Evolutionary conservation across 2,329 filamentous ascomycete genomes (phyloP).

Genomic region (Fusarium multiceps): DNA sequence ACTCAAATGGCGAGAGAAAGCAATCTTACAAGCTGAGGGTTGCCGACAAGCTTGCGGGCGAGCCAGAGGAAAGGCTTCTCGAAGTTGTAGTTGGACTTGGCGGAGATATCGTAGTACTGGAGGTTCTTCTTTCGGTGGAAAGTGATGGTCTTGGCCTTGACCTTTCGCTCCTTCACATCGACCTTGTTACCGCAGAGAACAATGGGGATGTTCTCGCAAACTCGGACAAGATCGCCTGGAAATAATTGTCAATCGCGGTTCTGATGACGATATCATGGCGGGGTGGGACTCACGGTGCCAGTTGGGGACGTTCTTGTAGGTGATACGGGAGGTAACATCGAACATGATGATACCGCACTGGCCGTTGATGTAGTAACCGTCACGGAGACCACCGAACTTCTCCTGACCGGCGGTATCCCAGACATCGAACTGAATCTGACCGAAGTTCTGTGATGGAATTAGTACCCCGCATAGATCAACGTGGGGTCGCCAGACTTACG

Average conservation of each 20-base stretch:
- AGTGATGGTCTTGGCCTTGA: conserved; percentile 99
- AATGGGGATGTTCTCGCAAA: conserved; percentile 99
- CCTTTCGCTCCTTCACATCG: conserved; percentile 99
- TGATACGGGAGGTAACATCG: conserved; percentile 98
- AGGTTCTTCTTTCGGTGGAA: conserved; percentile 99
- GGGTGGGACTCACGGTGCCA: conserved; percentile 89
- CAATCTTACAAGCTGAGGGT: conserved; percentile 63
- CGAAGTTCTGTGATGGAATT: conserved; percentile 77
- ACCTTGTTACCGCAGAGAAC: conserved; percentile 99
- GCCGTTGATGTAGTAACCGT: conserved; percentile 99
- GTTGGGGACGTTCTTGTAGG: conserved; percentile 99
- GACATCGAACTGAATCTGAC: conserved; percentile 97
- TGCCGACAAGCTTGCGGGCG: conserved; percentile 97
- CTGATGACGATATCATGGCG: neutral
- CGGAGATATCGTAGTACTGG: conserved; percentile 99
- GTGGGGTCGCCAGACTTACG: conserved; percentile 69
- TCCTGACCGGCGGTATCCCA: conserved; percentile 99
- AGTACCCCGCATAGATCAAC: conserved; percentile 42
- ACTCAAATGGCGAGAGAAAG: neutral
- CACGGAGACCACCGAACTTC: conserved; percentile 99
- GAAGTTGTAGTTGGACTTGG: conserved; percentile 99
- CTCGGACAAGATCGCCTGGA: conserved; percentile 93
- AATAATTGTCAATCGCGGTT: conserved; percentile 30
- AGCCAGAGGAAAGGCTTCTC: conserved; percentile 99
- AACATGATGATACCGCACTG: conserved; percentile 99